Evolutionary conservation across 352 stramenopile genomes (phyloP).

Genomic region (Thalassiosira exigua): DNA sequence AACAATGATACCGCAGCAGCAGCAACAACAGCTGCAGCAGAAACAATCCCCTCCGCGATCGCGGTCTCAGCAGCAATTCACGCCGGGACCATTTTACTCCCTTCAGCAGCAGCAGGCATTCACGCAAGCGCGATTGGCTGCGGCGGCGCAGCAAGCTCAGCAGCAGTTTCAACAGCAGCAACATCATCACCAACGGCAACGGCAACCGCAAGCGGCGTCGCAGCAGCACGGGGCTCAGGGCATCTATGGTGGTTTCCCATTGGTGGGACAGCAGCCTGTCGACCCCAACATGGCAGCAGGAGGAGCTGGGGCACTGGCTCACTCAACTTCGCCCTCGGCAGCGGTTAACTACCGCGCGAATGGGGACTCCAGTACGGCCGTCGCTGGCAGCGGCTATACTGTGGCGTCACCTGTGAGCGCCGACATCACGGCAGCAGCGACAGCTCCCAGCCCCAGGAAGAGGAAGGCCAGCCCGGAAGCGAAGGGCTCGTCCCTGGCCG

Average conservation of each 20-base stretch:
- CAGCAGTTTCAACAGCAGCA: constrained; percentile 1
- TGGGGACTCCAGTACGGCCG: background rate
- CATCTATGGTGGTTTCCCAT: background rate
- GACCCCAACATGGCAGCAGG: no score
- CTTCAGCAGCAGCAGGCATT: constrained; percentile 29
- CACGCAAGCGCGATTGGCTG: constrained; percentile 2
- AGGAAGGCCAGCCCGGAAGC: background rate
- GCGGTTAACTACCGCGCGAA: background rate
- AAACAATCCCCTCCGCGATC: constrained; percentile 2
- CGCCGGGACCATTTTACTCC: constrained; percentile 21
- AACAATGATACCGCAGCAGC: background rate
- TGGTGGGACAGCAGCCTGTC: background rate
- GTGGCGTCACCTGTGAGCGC: background rate
- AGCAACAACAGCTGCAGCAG: constrained; percentile 17
- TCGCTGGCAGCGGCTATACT: background rate
- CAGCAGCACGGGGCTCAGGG: constrained; percentile 4
- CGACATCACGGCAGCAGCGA: background rate
- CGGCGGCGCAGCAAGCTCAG: constrained; percentile 3
- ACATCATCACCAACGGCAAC: constrained; percentile 28
- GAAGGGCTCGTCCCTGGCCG: background rate
- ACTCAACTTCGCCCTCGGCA: background rate
- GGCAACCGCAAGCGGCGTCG: background rate
- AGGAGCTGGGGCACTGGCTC: background rate
- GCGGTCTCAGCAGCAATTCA: constrained; percentile 21
- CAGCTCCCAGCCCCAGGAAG: background rate